phyloP scores from a whole-genome alignment of 768 basidiomycete species.

The Kwoniella newhampshirensis region DNA sequence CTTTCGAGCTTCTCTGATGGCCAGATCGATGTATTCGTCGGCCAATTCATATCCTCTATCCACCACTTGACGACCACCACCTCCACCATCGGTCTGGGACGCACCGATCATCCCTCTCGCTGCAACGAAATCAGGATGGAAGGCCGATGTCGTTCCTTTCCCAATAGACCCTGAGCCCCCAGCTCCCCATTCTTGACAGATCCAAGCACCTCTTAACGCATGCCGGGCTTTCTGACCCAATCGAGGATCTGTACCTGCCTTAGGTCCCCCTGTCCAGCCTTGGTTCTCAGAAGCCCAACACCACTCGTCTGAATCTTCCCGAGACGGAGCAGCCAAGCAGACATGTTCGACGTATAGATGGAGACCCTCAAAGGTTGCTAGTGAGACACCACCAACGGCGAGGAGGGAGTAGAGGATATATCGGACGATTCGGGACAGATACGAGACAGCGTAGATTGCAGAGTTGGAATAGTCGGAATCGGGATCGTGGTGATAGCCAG shows the following conservation, averaged over 20 bases:
- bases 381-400: slow-evolving; percentile 14
- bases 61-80: slow-evolving; percentile 20
- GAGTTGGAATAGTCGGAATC: slow-evolving; percentile 41
- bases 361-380: slow-evolving; percentile 28
- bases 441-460: slow-evolving; percentile 43
- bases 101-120: slow-evolving; percentile 37
- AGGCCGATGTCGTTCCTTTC: slow-evolving; percentile 9
- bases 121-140: slow-evolving; percentile 30
- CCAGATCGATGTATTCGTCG: slow-evolving; percentile 45
- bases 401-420: slow-evolving; percentile 37
- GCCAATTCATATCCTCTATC: slow-evolving; percentile 48
- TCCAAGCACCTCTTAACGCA: slow-evolving; percentile 48
- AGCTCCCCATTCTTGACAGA: slow-evolving; percentile 44
- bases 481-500: neutral
- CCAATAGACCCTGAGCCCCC: slow-evolving; percentile 34
- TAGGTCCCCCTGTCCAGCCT: slow-evolving; percentile 44
- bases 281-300: slow-evolving; percentile 45
- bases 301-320: slow-evolving; percentile 18
- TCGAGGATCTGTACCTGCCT: slow-evolving; percentile 43
- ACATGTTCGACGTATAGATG: slow-evolving; percentile 37
- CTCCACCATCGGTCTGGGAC: neutral
- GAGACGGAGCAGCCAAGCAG: slow-evolving; percentile 20
- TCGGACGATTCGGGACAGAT: slow-evolving; percentile 36
- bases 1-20: slow-evolving; percentile 40
- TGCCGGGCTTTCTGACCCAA: slow-evolving; percentile 46